Conservation (phyloP, 805 yeast species). For the Kuraishia piskuri region DNA sequence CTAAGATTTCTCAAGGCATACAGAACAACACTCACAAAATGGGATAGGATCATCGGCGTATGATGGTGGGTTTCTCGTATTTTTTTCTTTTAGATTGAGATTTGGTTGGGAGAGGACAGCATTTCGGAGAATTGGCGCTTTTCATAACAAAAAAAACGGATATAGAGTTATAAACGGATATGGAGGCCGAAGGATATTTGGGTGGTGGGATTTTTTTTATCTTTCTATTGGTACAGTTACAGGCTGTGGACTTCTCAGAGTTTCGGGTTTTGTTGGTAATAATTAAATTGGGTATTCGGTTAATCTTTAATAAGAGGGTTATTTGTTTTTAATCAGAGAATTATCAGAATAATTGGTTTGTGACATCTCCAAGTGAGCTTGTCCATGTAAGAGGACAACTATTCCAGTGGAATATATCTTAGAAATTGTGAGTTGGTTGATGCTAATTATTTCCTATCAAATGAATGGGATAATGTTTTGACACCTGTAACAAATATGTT, state of each 20-base stretch:
- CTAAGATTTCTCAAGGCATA: background rate
- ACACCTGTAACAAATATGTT: background rate
- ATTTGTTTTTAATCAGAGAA: background rate
- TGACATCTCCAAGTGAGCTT: too few relatives aligned
- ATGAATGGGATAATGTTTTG: background rate
- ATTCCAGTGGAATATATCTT: too few relatives aligned
- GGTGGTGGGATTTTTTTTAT: background rate
- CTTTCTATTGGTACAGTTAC: background rate
- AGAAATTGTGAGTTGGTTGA: too few relatives aligned
- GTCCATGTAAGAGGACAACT: background rate
- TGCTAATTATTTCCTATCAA: background rate
- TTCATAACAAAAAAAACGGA: background rate
- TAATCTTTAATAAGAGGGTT: background rate
- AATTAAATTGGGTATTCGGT: background rate
- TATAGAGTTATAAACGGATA: background rate
- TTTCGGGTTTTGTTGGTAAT: background rate
- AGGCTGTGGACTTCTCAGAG: background rate
- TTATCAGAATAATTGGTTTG: too few relatives aligned
- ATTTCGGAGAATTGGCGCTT: background rate
- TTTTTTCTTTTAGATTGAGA: background rate
- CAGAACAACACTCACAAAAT: background rate
- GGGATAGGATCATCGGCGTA: background rate
- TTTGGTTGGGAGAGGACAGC: background rate
- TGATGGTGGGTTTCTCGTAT: background rate
- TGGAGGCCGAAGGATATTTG: background rate